Evolutionary conservation across 1,284 basidiomycete genomes (phyloP).

Genomic region (Malassezia yamatoensis): DNA sequence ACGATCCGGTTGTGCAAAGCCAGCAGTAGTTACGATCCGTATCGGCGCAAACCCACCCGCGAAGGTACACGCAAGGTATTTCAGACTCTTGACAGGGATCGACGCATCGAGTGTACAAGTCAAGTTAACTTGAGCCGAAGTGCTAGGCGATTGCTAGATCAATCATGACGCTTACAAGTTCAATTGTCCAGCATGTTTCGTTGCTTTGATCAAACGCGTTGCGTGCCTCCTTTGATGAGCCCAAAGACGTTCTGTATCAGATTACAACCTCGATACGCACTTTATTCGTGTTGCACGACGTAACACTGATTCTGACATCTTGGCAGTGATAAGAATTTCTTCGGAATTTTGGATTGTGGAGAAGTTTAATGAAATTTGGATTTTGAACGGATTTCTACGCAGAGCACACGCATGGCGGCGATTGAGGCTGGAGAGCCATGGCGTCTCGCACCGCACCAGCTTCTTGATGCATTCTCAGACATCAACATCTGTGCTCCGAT

Average conservation of each 20-base stretch:
- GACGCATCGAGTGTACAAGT: neutral
- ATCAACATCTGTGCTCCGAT: conserved; percentile 51
- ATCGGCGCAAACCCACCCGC: conserved; percentile 15
- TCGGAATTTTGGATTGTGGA: conserved; percentile 48
- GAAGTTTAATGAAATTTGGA: conserved; percentile 3
- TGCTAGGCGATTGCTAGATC: conserved; percentile 6
- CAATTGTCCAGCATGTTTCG: conserved; percentile 16
- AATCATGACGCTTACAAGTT: conserved; percentile 3
- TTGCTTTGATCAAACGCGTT: neutral
- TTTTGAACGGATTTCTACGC: too few relatives aligned
- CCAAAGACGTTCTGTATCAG: conserved; percentile 3
- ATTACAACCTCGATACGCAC: neutral
- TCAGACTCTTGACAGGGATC: neutral
- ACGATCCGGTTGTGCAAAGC: neutral
- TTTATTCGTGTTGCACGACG: conserved; percentile 1
- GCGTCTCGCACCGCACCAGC: conserved; percentile 23
- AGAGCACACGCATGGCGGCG: conserved; percentile 20
- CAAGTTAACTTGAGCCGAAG: neutral
- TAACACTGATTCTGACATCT: conserved; percentile 35
- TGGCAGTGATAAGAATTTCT: too few relatives aligned
- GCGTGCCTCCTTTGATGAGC: conserved; percentile 11
- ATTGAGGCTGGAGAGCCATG: conserved; percentile 9
- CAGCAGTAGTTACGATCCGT: neutral
- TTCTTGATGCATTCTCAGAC: conserved; percentile 26
- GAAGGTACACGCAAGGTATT: conserved; percentile 4